A percentile compares a stretch with the other conserved stretches of the same genome.
Conservation (phyloP, 139 green algal species). For the Dunaliella primolecta region DNA sequence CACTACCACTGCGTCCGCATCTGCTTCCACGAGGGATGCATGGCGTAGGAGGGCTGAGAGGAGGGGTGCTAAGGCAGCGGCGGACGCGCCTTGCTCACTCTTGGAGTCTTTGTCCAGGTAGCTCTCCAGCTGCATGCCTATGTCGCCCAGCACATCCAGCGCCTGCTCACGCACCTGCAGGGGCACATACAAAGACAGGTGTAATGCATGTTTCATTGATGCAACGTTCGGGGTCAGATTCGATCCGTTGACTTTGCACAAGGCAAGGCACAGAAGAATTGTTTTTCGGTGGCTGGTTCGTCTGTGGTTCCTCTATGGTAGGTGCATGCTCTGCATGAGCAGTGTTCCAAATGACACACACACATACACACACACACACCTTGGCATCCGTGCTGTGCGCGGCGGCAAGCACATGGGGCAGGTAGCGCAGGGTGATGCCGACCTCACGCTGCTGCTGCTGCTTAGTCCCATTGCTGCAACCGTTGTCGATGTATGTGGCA, state of each 20-base stretch:
- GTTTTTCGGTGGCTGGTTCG: too few species aligned
- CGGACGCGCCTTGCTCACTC: not conserved
- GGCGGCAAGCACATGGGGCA: slow-evolving; percentile 28
- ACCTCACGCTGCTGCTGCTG: slow-evolving; percentile 17
- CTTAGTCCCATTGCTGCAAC: not conserved
- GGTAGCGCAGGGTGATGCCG: not conserved
- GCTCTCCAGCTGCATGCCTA: not conserved
- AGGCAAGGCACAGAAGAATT: too few species aligned
- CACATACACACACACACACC: slow-evolving; percentile 21
- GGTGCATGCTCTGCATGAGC: too few species aligned
- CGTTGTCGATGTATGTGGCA: not conserved
- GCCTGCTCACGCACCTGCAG: not conserved
- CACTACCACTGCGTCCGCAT: not conserved
- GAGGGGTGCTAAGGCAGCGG: not conserved
- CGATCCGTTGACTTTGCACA: too few species aligned
- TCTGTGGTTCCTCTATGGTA: too few species aligned
- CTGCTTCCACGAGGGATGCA: not conserved
- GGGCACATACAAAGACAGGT: too few species aligned
- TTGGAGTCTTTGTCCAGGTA: not conserved
- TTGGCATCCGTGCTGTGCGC: not conserved
- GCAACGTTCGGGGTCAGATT: too few species aligned
- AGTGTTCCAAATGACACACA: too few species aligned
- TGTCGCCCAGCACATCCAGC: not conserved
- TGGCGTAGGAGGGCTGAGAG: not conserved
- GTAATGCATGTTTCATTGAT: too few species aligned